Percentiles rank a stretch among this genome's conserved stretches.
phyloP scores from a whole-genome alignment of 2,329 filamentous ascomycete genomes.

The Penicillium aurantiogriseum region DNA sequence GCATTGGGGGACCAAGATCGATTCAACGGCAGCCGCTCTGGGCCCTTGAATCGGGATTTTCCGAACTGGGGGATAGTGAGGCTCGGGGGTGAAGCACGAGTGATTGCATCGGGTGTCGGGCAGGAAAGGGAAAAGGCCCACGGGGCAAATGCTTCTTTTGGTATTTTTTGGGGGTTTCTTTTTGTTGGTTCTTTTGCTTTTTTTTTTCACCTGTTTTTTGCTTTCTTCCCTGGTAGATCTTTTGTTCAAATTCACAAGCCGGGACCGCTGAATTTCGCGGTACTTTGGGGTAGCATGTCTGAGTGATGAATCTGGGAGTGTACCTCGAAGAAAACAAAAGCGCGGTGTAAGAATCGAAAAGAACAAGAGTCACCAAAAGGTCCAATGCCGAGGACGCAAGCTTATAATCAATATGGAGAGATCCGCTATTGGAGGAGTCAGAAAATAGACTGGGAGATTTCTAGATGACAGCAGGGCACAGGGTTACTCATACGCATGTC shows the following conservation, averaged over 20 bases:
- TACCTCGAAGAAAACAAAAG: conserved; percentile 4
- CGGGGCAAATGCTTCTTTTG: conserved; percentile 10
- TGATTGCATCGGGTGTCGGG: conserved; percentile 41
- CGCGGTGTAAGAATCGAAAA: conserved; percentile 15
- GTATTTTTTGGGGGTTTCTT: not conserved
- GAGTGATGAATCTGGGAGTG: conserved; percentile 14
- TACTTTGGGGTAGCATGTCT: conserved; percentile 32
- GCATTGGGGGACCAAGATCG: conserved; percentile 38
- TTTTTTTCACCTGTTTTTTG: not conserved
- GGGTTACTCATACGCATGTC: conserved; percentile 37
- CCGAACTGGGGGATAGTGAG: conserved; percentile 39
- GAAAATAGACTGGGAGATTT: conserved; percentile 35
- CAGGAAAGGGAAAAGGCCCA: conserved; percentile 16
- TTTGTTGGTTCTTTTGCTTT: not conserved
- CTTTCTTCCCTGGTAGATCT: conserved; percentile 3
- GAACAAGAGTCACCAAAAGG: conserved; percentile 20
- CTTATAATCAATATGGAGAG: conserved; percentile 35
- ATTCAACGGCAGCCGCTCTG: conserved; percentile 37
- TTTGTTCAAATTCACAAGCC: conserved; percentile 22
- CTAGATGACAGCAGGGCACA: conserved; percentile 40
- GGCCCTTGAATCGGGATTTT: conserved; percentile 36
- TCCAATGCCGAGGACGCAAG: conserved; percentile 25
- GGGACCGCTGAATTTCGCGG: conserved; percentile 22
- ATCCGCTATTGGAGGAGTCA: conserved; percentile 40
- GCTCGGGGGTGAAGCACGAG: conserved; percentile 41